Base-by-base conservation (phyloP, 176 grass and related monocot species). In the Luzula sylvatica region DNA sequence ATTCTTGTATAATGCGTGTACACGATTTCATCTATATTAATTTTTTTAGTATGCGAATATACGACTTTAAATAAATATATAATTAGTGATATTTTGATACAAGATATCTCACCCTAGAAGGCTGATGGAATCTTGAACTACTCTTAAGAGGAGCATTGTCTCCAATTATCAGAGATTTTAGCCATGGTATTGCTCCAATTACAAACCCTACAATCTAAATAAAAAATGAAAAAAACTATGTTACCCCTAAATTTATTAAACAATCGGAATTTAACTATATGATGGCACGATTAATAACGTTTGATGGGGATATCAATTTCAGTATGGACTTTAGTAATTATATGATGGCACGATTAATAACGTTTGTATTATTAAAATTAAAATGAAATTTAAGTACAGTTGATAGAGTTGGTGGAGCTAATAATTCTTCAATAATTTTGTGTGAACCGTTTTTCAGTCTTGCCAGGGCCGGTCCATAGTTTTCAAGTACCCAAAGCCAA, bases 381-480 rank as follows among this genome's bases (percentile, higher is more conserved):
- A 69, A 60, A 25, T 55, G 30, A 9, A 35, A 35, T 35, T 35
- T 35, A 35, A 7, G 65, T 74, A 92, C 86, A 19, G 86, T 68
- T 1, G 80, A 73, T 4, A 69, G n/a, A 2, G 72, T 92, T 0
- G 86, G 80, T 44, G 80, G 86, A 7, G 80, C 48, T n/a, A 72
- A 47, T 22, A 90, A 44, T 56, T 84, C 86, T 17, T 92, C 39
- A 0, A 28, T 3, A 40, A 75, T 54, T 11, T 53, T 44, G 23
- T 52, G 54, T 1, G 24, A 8, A 5, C 13, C n/a, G 50, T 58
- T 22, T 55, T 52, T 77, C 12, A 76, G 21, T 20, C 63, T n/a
- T n/a, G n/a, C n/a, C n/a, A n/a, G n/a, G n/a, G n/a, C n/a, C n/a
- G n/a, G n/a, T n/a, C n/a, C n/a, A n/a, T n/a, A n/a, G n/a, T n/a